Percentiles rank a stretch among this genome's conserved stretches.
Evolutionary conservation across 371 early-diverging fungal genomes (phyloP).

Genomic region (Chytridium lagenaria): DNA sequence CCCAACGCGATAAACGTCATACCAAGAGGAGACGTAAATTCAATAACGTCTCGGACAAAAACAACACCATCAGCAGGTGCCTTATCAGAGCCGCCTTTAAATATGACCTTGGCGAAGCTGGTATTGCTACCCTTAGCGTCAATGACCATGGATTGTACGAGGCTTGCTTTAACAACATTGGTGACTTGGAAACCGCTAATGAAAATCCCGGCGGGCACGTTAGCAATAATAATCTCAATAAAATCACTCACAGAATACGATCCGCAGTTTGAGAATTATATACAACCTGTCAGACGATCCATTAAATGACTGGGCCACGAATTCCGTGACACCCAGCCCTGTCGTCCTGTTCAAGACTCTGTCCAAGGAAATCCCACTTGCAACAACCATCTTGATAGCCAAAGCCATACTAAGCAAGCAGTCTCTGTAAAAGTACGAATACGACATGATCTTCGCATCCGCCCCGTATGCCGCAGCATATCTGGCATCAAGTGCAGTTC

Average conservation of each 20-base stretch:
- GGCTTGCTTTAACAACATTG: neutral
- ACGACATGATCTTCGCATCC: neutral
- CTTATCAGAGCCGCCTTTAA: neutral
- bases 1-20: neutral
- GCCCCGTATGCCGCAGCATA: neutral
- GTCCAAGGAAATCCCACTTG: neutral
- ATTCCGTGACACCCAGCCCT: neutral
- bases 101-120: neutral
- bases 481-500: neutral
- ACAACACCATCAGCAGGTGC: constrained; percentile 6
- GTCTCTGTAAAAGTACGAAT: constrained; percentile 11
- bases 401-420: constrained; percentile 16
- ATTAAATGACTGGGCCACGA: neutral
- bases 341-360: neutral
- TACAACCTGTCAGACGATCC: neutral
- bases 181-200: constrained; percentile 2
- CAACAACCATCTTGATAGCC: neutral
- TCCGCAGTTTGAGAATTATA: constrained; percentile 7
- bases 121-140: neutral
- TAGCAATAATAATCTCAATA: constrained; percentile 1
- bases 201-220: neutral
- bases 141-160: neutral
- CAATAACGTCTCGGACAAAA: constrained; percentile 1
- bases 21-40: neutral
- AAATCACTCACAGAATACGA: neutral